phyloP scores from a whole-genome alignment of 495 filamentous ascomycete species.

The Endocarpon pusillum region DNA sequence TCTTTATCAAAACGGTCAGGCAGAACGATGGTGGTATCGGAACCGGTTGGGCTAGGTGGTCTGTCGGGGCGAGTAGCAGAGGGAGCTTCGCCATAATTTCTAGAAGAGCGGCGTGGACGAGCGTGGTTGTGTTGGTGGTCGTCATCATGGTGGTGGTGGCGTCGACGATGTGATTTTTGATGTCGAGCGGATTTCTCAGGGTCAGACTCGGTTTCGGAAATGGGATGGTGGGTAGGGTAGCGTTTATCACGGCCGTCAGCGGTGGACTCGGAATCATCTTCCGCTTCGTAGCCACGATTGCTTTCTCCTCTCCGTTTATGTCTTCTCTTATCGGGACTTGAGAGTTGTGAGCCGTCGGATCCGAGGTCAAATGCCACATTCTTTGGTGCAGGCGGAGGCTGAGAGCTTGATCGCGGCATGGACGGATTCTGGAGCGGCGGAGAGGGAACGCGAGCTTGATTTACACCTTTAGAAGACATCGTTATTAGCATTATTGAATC shows the following conservation, averaged over 20 bases:
- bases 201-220: constrained; percentile 9
- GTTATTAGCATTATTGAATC: constrained; percentile 5
- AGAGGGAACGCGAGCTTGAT: constrained; percentile 3
- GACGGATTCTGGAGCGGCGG: constrained; percentile 3
- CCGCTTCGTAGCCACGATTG: constrained; percentile 23
- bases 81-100: neutral
- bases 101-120: constrained; percentile 1
- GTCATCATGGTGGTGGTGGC: constrained; percentile 1
- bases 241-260: constrained; percentile 12
- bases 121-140: neutral
- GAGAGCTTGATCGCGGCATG: constrained; percentile 3
- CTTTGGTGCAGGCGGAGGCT: constrained; percentile 15
- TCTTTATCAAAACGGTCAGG: constrained; percentile 50
- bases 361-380: constrained; percentile 23
- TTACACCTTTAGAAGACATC: constrained; percentile 2
- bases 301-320: neutral
- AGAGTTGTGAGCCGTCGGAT: constrained; percentile 3
- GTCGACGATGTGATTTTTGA: neutral
- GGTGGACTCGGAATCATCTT: constrained; percentile 27
- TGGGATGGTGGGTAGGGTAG: constrained; percentile 1
- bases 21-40: constrained; percentile 34
- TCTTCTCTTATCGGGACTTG: neutral
- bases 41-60: constrained; percentile 9
- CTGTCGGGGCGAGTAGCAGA: neutral
- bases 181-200: neutral